Conservation (phyloP, 129 eudicot species). For the Helichrysum umbraculigerum region DNA sequence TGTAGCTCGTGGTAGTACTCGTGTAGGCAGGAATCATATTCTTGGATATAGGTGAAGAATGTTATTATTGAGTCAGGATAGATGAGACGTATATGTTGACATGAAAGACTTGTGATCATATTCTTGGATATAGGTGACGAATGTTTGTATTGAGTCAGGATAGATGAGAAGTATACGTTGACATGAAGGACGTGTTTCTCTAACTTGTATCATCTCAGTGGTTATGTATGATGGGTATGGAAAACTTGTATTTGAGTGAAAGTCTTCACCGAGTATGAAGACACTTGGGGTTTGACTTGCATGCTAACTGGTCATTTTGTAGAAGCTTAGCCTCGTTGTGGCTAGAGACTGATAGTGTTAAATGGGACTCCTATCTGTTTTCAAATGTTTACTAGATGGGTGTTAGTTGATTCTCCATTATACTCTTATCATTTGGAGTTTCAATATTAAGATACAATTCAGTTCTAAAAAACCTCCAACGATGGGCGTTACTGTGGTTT, state of each 20-base stretch:
- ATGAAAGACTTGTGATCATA: slow-evolving; percentile 4
- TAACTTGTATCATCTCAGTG: slow-evolving; percentile 11
- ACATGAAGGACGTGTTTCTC: slow-evolving; percentile 22
- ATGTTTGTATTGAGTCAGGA: slow-evolving; percentile 27
- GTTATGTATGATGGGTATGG: slow-evolving; percentile 16
- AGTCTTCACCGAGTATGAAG: slow-evolving; percentile 6
- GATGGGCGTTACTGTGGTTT: slow-evolving; percentile 2
- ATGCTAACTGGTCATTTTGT: slow-evolving; percentile 24
- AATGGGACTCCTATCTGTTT: slow-evolving; percentile 23
- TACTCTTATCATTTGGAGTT: slow-evolving; percentile 29
- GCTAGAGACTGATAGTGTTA: slow-evolving; percentile 23
- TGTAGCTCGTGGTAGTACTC: slow-evolving; percentile 26
- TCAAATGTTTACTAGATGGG: slow-evolving; percentile 12
- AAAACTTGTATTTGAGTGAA: slow-evolving; percentile 16
- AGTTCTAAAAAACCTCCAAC: slow-evolving; percentile 17
- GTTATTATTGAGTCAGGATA: slow-evolving; percentile 26
- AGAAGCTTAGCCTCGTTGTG: slow-evolving; percentile 17
- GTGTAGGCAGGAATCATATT: slow-evolving; percentile 19
- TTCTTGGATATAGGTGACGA: slow-evolving; percentile 25
- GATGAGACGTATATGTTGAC: slow-evolving; percentile 16
- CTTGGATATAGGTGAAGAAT: slow-evolving; percentile 24
- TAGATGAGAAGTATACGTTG: slow-evolving; percentile 10
- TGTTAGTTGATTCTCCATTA: slow-evolving; percentile 17
- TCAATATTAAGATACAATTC: background rate
- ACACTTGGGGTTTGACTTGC: slow-evolving; percentile 25